Percentiles rank a stretch among this genome's conserved stretches.
Conservation (phyloP, 2,329 filamentous ascomycete genomes). For the Phoma sp. region DNA sequence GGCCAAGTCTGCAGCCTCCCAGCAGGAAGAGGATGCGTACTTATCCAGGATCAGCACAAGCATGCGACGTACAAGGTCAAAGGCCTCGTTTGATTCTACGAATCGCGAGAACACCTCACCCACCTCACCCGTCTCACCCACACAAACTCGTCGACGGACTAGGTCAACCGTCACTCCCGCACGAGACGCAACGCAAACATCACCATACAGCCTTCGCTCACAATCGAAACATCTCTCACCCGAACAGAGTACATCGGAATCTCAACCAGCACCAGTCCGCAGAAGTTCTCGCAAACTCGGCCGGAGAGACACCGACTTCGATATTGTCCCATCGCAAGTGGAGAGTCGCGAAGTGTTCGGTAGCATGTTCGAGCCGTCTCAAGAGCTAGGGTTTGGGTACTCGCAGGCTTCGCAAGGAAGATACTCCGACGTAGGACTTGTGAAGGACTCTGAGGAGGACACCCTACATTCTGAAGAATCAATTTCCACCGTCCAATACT, state of each 20-base stretch:
- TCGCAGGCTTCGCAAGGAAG: conserved; percentile 31
- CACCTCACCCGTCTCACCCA: no score
- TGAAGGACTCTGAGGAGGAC: conserved; percentile 45
- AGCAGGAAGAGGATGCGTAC: conserved; percentile 24
- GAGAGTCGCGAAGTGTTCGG: conserved; percentile 3
- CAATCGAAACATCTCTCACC: conserved; percentile 38
- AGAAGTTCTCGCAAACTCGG: conserved; percentile 23
- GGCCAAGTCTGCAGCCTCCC: conserved; percentile 34
- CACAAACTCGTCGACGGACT: conserved; percentile 18
- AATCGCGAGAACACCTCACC: conserved; percentile 28
- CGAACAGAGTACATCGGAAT: conserved; percentile 7
- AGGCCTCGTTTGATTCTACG: conserved; percentile 24
- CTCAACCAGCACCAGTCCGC: conserved; percentile 2
- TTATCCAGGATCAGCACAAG: conserved; percentile 16
- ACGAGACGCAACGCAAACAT: conserved; percentile 26
- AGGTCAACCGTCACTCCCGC: conserved; percentile 29
- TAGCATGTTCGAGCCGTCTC: conserved; percentile 30
- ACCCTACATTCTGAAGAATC: conserved; percentile 39
- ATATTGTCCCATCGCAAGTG: conserved; percentile 19
- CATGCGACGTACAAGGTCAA: conserved; percentile 23
- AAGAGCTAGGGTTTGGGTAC: conserved; percentile 28
- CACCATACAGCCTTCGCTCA: conserved; percentile 40
- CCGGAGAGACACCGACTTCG: conserved; percentile 21
- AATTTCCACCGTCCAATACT: conserved; percentile 34
- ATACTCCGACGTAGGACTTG: conserved; percentile 31